phyloP scores from a whole-genome alignment of 1,284 basidiomycete species.

The Marasmius tenuissimus region DNA sequence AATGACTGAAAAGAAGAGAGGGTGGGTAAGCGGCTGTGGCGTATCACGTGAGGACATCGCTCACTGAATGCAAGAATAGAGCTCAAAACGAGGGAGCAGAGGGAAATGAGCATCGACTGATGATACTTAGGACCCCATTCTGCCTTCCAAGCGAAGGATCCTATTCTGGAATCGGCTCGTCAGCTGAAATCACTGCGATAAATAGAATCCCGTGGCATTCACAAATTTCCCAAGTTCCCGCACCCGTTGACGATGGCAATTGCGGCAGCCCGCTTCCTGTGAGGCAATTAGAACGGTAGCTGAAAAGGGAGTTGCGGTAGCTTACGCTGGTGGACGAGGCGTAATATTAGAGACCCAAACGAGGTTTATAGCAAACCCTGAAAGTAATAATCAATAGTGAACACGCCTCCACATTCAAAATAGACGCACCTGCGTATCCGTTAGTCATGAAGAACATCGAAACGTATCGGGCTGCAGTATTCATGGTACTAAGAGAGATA shows the following conservation, averaged over 20 bases:
- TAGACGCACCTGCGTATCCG: conserved; percentile 49
- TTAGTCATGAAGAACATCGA: conserved; percentile 65
- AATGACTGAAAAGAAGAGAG: conserved; percentile 34
- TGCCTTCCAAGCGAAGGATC: conserved; percentile 53
- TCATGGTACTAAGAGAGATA: conserved; percentile 56
- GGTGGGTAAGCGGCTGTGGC: conserved; percentile 4
- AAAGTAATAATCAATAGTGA: neutral
- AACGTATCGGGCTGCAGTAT: conserved; percentile 57
- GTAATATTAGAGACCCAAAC: conserved; percentile 67
- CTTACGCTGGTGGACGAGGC: conserved; percentile 59
- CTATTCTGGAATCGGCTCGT: conserved; percentile 32
- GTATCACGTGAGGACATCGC: conserved; percentile 10
- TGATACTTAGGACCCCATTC: conserved; percentile 51
- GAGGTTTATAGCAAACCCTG: conserved; percentile 58
- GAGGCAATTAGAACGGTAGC: neutral
- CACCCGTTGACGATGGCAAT: conserved; percentile 36
- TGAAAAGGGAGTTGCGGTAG: neutral
- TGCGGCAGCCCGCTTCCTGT: conserved; percentile 43
- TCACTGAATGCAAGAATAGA: conserved; percentile 36
- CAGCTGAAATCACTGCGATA: too few relatives aligned
- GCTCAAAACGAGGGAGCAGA: conserved; percentile 39
- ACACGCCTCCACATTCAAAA: neutral
- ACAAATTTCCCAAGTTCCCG: conserved; percentile 28
- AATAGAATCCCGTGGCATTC: conserved; percentile 26
- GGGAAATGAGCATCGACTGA: conserved; percentile 48